Base-by-base conservation (phyloP, 1,284 basidiomycete species). In the Ceratobasidium sp. region DNA sequence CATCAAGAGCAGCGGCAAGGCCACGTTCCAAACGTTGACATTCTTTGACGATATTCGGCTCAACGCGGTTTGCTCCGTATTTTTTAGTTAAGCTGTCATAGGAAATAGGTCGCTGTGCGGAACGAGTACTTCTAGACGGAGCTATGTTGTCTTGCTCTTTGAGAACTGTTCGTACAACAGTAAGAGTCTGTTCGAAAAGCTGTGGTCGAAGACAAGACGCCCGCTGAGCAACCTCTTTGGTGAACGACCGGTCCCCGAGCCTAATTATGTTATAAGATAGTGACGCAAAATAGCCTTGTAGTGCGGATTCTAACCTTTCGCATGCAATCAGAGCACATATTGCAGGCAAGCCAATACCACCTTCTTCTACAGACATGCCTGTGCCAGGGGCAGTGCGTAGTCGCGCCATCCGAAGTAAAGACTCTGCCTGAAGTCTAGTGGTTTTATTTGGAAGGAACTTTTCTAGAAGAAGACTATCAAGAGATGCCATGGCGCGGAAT, bases 271-370 rank as follows among this genome's bases (percentile, higher is more conserved):
- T 54, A 41, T 33, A 62, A 53, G 1, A 15, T 59, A 47, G 15
- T 6, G 45, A 27, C 47, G 48, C 24, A 11, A 47, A 57, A 22
- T 22, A 24, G 5, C 17, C 45, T 33, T 51, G 51, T 44, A 22
- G 36, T 57, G 24, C n/a, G 19, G 14, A 50, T 24, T 5, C 69
- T 73, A n/a, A 73, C 69, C 69, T 73, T 59, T 73, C 69, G 22
- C 69, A 73, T n/a, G 69, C 69, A 31, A 73, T 73, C 45, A 73
- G 53, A n/a, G 69, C 69, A 63, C 69, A 73, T 73, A 73, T 73
- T 29, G 69, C 69, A 29, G 69, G 69, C 7, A 73, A 50, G 14
- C 69, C 69, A 15, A 73, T 73, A 11, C 69, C 69, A 11, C 69
- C 69, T 33, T 73, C 69, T n/a, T 73, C 59, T 50, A 73, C 69